Evolutionary conservation across 768 basidiomycete genomes (phyloP).

Genomic region (Phylloporus sp.): DNA sequence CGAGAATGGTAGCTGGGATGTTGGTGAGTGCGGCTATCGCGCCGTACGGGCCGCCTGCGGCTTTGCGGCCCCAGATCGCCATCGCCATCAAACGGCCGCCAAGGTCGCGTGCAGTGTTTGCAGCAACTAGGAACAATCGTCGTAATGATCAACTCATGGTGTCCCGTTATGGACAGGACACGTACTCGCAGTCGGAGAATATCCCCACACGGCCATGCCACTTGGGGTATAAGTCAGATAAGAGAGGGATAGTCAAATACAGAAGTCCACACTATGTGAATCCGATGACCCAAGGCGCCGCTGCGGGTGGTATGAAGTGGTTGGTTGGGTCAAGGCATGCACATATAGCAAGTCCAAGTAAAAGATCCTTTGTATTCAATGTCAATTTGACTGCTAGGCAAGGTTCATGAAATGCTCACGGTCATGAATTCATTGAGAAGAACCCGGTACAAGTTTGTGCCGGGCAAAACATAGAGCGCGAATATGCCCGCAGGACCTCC

Average conservation of each 20-base stretch:
- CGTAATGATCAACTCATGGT: neutral
- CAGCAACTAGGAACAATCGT: conserved; percentile 39
- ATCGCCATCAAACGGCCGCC: conserved; percentile 61
- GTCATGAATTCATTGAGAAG: conserved; percentile 40
- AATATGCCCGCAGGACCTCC: conserved; percentile 38
- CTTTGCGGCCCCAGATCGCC: conserved; percentile 55
- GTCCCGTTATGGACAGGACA: neutral
- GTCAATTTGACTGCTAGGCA: neutral
- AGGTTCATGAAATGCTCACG: conserved; percentile 17
- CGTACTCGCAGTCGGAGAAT: conserved; percentile 45
- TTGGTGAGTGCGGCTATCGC: conserved; percentile 64
- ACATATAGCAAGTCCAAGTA: conserved; percentile 21
- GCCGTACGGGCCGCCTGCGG: conserved; percentile 52
- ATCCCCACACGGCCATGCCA: conserved; percentile 59
- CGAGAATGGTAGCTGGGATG: conserved; percentile 59
- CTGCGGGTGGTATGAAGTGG: conserved; percentile 48
- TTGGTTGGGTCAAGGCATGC: conserved; percentile 52
- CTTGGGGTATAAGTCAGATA: conserved; percentile 30
- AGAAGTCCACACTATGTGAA: conserved; percentile 50
- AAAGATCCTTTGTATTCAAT: conserved; percentile 10
- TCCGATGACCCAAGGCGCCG: conserved; percentile 50
- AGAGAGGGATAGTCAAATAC: neutral
- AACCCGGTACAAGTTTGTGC: conserved; percentile 28
- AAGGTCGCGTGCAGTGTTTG: conserved; percentile 67
- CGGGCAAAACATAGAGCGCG: conserved; percentile 34